Percentiles rank a stretch among this genome's conserved stretches.
These are phyloP conservation scores for Phoma sp. DNA, from an alignment of 2,329 filamentous ascomycete genomes.

Conservation along the genomic window DNA sequence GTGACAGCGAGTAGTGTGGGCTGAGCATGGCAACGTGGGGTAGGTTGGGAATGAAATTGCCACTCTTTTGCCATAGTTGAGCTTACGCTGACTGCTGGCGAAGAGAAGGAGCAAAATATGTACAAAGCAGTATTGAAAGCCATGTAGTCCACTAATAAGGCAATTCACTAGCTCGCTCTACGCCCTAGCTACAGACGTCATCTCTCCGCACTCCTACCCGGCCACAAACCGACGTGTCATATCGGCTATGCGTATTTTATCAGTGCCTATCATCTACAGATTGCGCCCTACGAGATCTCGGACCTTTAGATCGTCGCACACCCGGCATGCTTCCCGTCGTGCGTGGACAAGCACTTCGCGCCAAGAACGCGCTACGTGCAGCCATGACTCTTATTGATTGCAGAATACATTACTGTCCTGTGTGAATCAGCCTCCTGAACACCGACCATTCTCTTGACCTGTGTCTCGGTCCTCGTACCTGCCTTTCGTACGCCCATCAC, in stretches of 20 bases:
- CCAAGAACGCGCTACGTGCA: constrained; percentile 1
- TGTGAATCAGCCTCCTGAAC: background rate
- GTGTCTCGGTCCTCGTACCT: background rate
- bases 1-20: constrained; percentile 8
- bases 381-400: constrained; percentile 8
- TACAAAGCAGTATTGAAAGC: too few species aligned
- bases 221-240: background rate
- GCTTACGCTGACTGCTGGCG: too few species aligned
- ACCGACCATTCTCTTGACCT: background rate
- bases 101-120: too few species aligned
- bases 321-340: background rate
- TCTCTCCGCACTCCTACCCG: background rate
- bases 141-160: too few species aligned
- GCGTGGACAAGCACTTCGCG: background rate
- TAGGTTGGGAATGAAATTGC: too few species aligned
- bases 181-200: background rate
- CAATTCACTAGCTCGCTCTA: too few species aligned
- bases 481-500: background rate
- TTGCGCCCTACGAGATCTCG: background rate
- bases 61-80: too few species aligned
- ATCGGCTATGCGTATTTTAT: background rate
- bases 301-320: background rate
- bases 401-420: background rate
- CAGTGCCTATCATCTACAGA: background rate
- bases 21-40: too few species aligned